Base-by-base conservation (phyloP, 2,329 filamentous ascomycete species). In the Chaetomium globosum region DNA sequence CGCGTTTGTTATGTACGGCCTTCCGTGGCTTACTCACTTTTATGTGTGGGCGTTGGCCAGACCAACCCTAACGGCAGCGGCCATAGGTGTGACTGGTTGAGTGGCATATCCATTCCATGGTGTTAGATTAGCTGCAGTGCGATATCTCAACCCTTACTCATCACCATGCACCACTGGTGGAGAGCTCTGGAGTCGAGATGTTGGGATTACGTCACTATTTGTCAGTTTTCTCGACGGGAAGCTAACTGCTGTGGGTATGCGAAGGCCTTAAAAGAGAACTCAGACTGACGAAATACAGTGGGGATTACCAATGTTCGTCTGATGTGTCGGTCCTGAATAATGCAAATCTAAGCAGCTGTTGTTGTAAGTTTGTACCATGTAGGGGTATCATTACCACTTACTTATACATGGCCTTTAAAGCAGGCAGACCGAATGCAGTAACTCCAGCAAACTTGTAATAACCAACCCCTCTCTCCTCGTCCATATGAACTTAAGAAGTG, bases 181-280 rank as follows among this genome's bases (percentile, higher is more conserved):
- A 23, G 56, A 43, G 49, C 16, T 59, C 23, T 13, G 28, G 56
- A 4, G 5, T 31, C 26, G 4, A 36, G n/a, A 5, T 7, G 21
- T 12, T 13, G 16, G 16, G 13, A 60, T 67, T 65, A 65, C 66
- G 66, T 67, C 66, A 67, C 56, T 8, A 58, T 65, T 60, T 65
- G 60, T 63, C 59, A 63, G 56, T 49, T 51, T 51, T 46, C 33
- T 26, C 10, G 1, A 36, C 10, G 6, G n/a, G 23, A 31, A 21
- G 46, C 46, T 23, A 43, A 16, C 36, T 43, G 39, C 16, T 43
- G 39, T 43, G 39, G 39, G n/a, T n/a, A 13, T 8, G 5, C 48
- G 6, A 2, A n/a, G 28, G 1, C 13, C 16, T 8, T 30, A 2
- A 28, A 26, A 28, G 26, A 16, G 9, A 9, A 12, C 12, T 3